Conservation (phyloP, 495 filamentous ascomycete species). For the Penicillium canescens region DNA sequence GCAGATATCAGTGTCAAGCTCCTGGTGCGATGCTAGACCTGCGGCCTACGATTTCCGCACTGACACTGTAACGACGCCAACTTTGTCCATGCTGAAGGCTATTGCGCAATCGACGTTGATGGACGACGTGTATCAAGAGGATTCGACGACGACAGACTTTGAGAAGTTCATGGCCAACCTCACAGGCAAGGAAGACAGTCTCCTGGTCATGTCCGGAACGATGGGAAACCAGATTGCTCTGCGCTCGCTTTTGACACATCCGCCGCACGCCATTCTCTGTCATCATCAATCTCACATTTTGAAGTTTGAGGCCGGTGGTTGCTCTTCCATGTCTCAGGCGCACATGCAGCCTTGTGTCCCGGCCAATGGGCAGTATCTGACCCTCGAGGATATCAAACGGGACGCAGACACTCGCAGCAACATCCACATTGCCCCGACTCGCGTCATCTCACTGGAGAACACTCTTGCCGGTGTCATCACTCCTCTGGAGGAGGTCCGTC, state of each 20-base stretch:
- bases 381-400: constrained; percentile 70
- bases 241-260: constrained; percentile 46
- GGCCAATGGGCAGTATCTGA: constrained; percentile 68
- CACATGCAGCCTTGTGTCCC: constrained; percentile 39
- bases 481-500: constrained; percentile 67
- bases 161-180: constrained; percentile 68
- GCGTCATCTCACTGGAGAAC: constrained; percentile 79
- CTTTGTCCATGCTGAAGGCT: constrained; percentile 70
- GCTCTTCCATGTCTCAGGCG: constrained; percentile 24
- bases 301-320: constrained; percentile 50
- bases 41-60: too few species aligned
- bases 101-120: constrained; percentile 59
- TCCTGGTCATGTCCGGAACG: constrained; percentile 82
- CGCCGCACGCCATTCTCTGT: constrained; percentile 50
- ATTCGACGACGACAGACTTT: constrained; percentile 73
- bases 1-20: too few species aligned
- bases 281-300: constrained; percentile 50
- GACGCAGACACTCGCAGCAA: constrained; percentile 40
- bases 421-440: constrained; percentile 62
- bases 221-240: constrained; percentile 67
- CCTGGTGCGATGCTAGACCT: too few species aligned
- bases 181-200: constrained; percentile 67
- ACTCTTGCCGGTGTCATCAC: constrained; percentile 77
- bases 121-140: constrained; percentile 85
- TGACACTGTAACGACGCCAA: constrained; percentile 88